Evolutionary conservation across 768 basidiomycete genomes (phyloP).

Genomic region (Termitomyces sp.): DNA sequence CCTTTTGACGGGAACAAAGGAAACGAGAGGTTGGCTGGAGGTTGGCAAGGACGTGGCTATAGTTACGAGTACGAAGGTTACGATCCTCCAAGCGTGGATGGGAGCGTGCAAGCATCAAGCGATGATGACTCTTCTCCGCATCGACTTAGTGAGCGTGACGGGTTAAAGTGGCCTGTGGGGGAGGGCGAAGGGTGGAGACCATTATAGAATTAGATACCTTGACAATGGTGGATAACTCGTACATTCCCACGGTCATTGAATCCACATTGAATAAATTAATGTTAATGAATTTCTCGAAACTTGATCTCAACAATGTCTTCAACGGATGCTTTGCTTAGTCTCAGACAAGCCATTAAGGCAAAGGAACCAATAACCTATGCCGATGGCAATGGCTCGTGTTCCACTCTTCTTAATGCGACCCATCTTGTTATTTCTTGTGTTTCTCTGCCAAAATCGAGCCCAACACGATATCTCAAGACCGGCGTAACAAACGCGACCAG

Average conservation of each 20-base stretch:
- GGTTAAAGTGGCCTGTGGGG: conserved; percentile 59
- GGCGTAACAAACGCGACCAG: conserved; percentile 40
- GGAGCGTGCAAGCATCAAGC: conserved; percentile 19
- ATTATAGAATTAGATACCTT: conserved; percentile 4
- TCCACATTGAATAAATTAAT: not conserved
- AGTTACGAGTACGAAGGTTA: conserved; percentile 38
- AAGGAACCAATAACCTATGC: conserved; percentile 49
- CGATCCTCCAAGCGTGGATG: conserved; percentile 56
- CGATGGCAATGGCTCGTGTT: conserved; percentile 35
- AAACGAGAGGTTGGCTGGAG: not conserved
- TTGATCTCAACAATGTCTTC: conserved; percentile 25
- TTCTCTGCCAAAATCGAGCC: conserved; percentile 65
- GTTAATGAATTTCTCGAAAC: not conserved
- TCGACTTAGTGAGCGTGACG: conserved; percentile 37
- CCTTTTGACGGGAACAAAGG: not conserved
- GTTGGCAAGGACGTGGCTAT: conserved; percentile 6
- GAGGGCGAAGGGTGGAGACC: conserved; percentile 35
- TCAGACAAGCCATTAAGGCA: conserved; percentile 62
- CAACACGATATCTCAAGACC: conserved; percentile 78
- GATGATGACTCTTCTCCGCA: conserved; percentile 1
- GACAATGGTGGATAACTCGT: not conserved
- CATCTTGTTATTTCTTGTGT: conserved; percentile 56
- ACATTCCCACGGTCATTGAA: conserved; percentile 4
- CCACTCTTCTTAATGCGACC: conserved; percentile 54
- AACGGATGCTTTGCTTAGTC: conserved; percentile 51